phyloP scores from a whole-genome alignment of 2,329 filamentous ascomycete species.

The Cordyceps sp. region DNA sequence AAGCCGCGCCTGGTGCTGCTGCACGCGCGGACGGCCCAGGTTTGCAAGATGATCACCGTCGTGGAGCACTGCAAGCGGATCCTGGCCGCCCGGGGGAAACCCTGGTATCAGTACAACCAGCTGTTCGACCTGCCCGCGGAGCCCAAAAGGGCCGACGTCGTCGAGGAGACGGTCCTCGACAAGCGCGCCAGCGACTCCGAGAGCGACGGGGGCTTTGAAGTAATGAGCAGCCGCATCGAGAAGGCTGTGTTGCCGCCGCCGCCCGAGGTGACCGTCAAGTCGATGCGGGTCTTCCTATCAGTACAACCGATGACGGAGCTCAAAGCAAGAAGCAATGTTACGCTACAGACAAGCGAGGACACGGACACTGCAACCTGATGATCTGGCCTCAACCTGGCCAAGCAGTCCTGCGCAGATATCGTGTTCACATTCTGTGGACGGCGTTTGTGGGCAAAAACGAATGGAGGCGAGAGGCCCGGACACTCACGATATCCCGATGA shows the following conservation, averaged over 20 bases:
- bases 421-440: too few species aligned
- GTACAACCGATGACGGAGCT: conserved; percentile 36
- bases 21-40: conserved; percentile 31
- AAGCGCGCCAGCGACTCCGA: conserved; percentile 10
- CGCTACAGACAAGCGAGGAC: conserved; percentile 28
- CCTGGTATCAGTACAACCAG: conserved; percentile 41
- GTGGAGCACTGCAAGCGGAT: conserved; percentile 47
- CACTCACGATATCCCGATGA: too few species aligned
- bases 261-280: conserved; percentile 28
- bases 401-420: too few species aligned
- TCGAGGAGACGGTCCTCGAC: conserved; percentile 26
- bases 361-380: too few species aligned
- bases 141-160: conserved; percentile 13
- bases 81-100: conserved; percentile 25
- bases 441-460: too few species aligned
- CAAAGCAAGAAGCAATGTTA: conserved; percentile 27
- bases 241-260: conserved; percentile 29
- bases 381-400: too few species aligned
- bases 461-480: too few species aligned
- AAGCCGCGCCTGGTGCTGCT: conserved; percentile 24
- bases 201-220: conserved; percentile 36
- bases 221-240: conserved; percentile 39
- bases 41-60: conserved; percentile 51
- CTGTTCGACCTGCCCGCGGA: conserved; percentile 28
- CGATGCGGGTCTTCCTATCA: conserved; percentile 45